Base-by-base conservation (phyloP, 179 eudicot species). In the Heliamphora pulchella region DNA sequence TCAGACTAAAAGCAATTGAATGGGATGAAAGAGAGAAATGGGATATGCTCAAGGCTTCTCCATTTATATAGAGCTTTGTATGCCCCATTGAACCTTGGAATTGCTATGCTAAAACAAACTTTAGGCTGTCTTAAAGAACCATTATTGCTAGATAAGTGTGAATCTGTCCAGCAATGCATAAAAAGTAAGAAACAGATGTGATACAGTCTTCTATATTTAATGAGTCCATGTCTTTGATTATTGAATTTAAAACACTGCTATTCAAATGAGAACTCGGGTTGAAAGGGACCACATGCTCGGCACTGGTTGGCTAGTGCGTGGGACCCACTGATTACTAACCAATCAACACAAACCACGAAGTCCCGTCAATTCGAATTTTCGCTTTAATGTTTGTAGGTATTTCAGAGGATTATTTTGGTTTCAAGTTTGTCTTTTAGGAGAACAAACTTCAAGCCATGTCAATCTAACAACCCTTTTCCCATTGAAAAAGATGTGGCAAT, bases 151-250 rank as follows among this genome's bases (percentile, higher is more conserved):
- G 39, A 47, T 70, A 70, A 70, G 54, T 5, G 55, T 47, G 31
- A 46, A 70, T 70, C 54, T 70, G 31, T 10, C 11, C 22, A n/a
- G 31, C 48, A 47, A 46, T 2, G 50, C 22, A 64, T 9, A 48
- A n/a, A 70, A 9, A 48, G 20, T 53, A 71, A 48, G 57, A 53
- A 71, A n/a, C 75, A 48, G 55, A 71, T 71, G 20, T 48, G 57
- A 2, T 71, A n/a, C 39, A 48, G 14, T 53, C 39, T n/a, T 71
- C 39, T n/a, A 20, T 47, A 71, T 8, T 71, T 7, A 67, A 62
- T 62, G 41, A 62, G 31, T 62, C 8, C 41, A 62, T 62, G 8
- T 62, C 66, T 62, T 1, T 62, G 31, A 31, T 31, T 31, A 31
- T 31, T 31, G 31, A 31, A 31, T 31, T 31, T 31, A 31, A 31